Conservation (phyloP, 208 protist genomes). For the Leishmania amazonensis region DNA sequence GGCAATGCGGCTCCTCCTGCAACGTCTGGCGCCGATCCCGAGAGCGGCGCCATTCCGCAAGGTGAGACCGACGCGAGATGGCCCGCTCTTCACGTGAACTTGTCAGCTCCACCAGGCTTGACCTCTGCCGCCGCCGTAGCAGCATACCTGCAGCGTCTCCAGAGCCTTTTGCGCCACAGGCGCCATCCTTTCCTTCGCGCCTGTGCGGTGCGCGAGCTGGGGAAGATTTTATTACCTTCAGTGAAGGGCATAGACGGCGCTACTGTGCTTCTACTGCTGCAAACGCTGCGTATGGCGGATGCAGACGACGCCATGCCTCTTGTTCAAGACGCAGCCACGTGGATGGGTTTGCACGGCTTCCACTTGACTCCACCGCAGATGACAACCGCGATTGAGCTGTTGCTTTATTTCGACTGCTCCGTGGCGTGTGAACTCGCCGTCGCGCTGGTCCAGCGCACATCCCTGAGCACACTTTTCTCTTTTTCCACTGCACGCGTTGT, state of each 20-base stretch:
- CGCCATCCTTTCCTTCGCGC: neutral
- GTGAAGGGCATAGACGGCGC: conserved; percentile 44
- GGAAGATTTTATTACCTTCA: conserved; percentile 26
- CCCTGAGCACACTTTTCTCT: neutral
- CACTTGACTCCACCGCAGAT: neutral
- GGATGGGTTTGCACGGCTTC: conserved; percentile 32
- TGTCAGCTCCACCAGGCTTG: neutral
- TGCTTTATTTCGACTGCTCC: conserved; percentile 13
- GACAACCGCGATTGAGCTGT: conserved; percentile 9
- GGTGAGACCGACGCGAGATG: neutral
- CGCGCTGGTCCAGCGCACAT: conserved; percentile 5
- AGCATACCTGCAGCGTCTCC: conserved; percentile 19
- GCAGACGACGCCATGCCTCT: conserved; percentile 29
- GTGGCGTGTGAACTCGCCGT: conserved; percentile 9
- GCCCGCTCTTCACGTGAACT: neutral
- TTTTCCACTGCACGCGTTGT: conserved; percentile 6
- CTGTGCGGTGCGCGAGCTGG: conserved; percentile 2
- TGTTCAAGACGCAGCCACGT: conserved; percentile 48
- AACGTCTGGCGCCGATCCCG: neutral
- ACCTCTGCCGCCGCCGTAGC: neutral
- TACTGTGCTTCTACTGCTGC: conserved; percentile 43
- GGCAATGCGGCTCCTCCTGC: neutral
- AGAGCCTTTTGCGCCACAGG: conserved; percentile 5
- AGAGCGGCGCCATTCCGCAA: neutral
- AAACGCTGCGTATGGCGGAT: conserved; percentile 39